phyloP scores from a whole-genome alignment of 2,329 filamentous ascomycete genomes.

The Fusarium hostae region DNA sequence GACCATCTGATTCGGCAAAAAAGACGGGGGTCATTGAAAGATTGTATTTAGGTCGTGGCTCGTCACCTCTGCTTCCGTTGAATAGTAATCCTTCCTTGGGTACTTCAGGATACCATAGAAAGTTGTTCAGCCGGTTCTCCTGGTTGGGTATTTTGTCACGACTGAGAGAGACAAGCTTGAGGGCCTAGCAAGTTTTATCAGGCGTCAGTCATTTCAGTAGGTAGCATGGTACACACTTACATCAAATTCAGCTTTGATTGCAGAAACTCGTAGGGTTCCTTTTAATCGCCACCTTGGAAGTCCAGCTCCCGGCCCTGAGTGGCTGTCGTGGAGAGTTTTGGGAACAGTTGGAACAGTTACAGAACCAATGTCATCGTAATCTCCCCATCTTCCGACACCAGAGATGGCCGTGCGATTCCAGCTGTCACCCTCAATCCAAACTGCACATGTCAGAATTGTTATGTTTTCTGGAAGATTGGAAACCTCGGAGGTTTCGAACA shows the following conservation, averaged over 20 bases:
- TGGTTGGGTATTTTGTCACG: background rate
- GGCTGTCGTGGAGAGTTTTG: background rate
- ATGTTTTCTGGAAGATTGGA: too few species aligned
- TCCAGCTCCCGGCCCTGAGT: rapidly evolving
- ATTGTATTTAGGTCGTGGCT: background rate
- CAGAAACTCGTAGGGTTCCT: background rate
- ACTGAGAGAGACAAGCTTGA: background rate
- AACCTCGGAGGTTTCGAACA: too few species aligned
- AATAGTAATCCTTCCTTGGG: background rate
- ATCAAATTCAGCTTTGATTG: background rate
- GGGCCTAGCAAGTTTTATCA: background rate
- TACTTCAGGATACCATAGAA: background rate
- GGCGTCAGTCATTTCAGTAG: background rate
- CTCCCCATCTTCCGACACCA: background rate
- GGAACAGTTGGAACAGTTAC: rapidly evolving
- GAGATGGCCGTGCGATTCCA: background rate
- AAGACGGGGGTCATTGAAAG: background rate
- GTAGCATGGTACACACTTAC: too few species aligned
- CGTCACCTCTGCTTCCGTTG: background rate
- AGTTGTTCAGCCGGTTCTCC: background rate
- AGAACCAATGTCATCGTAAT: background rate
- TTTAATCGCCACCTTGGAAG: background rate
- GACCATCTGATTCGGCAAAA: background rate
- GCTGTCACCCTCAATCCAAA: background rate
- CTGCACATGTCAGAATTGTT: background rate